These are phyloP conservation scores for Pleoardoris graminearum DNA, from an alignment of 2,329 filamentous ascomycete genomes.

Conservation along the genomic window DNA sequence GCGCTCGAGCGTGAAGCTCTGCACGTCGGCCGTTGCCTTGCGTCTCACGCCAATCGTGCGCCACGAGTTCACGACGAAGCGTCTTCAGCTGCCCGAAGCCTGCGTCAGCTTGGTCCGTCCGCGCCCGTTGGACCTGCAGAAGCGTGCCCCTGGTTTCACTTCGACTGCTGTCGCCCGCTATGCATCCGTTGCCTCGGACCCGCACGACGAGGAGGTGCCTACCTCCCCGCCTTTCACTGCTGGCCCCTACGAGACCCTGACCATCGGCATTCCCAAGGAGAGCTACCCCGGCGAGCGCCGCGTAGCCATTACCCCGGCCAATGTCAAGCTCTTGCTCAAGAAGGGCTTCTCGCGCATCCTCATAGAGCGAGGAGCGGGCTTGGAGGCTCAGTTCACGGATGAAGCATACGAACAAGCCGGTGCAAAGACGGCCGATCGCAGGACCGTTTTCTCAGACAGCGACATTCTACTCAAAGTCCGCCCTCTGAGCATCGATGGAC, in stretches of 20 bases:
- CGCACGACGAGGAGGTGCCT: conserved; percentile 42
- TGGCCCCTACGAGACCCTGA: conserved; percentile 70
- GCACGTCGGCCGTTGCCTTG: conserved; percentile 18
- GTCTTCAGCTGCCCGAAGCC: conserved; percentile 18
- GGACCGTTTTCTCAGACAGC: conserved; percentile 71
- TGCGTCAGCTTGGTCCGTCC: conserved; percentile 30
- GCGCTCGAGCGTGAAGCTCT: conserved; percentile 27
- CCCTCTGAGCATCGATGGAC: conserved; percentile 63
- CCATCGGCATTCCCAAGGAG: conserved; percentile 78
- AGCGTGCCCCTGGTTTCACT: conserved; percentile 26
- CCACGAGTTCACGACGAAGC: conserved; percentile 23
- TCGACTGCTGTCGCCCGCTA: conserved; percentile 33
- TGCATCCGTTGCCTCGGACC: conserved; percentile 38
- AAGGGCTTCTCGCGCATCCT: conserved; percentile 80
- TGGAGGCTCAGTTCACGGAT: conserved; percentile 75
- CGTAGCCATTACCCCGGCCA: conserved; percentile 82
- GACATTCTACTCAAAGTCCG: conserved; percentile 86
- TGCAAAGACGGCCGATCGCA: conserved; percentile 72
- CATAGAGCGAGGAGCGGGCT: conserved; percentile 79
- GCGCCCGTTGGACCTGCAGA: conserved; percentile 36
- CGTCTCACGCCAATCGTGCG: conserved; percentile 24
- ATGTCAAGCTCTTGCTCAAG: conserved; percentile 79
- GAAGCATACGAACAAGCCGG: conserved; percentile 77
- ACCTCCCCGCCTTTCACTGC: conserved; percentile 42
- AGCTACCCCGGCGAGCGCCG: conserved; percentile 78